Conservation (phyloP, 179 eudicot species). For the Pouteria campechiana region DNA sequence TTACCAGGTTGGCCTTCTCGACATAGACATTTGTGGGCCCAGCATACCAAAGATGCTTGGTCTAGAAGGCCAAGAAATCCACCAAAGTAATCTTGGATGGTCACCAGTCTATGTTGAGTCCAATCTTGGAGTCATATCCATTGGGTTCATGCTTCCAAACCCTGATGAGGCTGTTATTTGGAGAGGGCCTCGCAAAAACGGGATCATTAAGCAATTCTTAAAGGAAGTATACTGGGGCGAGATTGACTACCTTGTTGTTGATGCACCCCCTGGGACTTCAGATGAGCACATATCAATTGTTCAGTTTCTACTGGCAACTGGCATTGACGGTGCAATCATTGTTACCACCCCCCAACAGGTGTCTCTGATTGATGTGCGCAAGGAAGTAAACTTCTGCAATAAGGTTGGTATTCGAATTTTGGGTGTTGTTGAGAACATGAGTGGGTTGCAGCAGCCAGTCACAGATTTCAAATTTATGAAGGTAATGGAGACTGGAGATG, state of each 20-base stretch:
- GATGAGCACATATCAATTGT: constrained; percentile 89
- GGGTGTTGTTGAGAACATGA: constrained; percentile 95
- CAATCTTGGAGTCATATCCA: constrained; percentile 95
- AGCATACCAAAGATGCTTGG: constrained; percentile 98
- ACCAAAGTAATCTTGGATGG: constrained; percentile 96
- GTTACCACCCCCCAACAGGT: constrained; percentile 98
- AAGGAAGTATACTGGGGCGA: constrained; percentile 93
- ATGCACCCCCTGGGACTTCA: constrained; percentile 94
- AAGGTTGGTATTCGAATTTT: constrained; percentile 68
- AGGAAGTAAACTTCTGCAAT: constrained; percentile 84
- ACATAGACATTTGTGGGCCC: constrained; percentile 91
- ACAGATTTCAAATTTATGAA: constrained; percentile 44
- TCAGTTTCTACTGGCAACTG: constrained; percentile 64
- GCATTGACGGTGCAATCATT: constrained; percentile 82
- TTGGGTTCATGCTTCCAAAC: constrained; percentile 90
- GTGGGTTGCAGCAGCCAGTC: constrained; percentile 64
- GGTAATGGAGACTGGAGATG: constrained; percentile 31
- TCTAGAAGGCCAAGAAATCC: constrained; percentile 91
- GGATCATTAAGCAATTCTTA: constrained; percentile 77
- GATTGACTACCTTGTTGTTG: constrained; percentile 81
- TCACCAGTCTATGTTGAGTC: constrained; percentile 92
- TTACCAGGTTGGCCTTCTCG: constrained; percentile 84
- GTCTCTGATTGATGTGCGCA: constrained; percentile 76
- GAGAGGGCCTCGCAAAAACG: constrained; percentile 89
- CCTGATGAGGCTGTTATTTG: constrained; percentile 91